Conservation (phyloP, 192 early-diverging fungal species). For the Cladochytrium replicatum region DNA sequence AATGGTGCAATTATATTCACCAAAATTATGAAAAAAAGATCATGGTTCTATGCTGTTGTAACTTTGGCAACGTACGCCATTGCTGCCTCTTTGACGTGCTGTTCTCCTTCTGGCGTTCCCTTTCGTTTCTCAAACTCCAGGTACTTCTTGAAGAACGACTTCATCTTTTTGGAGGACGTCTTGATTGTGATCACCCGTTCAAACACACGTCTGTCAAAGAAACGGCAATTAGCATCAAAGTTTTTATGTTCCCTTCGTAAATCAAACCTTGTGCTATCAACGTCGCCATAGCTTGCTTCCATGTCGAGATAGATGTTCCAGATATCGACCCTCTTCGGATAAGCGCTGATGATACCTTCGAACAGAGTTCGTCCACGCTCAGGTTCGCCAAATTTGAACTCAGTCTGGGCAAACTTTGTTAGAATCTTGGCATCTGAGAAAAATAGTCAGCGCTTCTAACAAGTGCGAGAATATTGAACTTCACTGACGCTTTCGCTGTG, state of each 20-base stretch:
- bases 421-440: slow-evolving; percentile 76
- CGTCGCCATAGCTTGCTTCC: slow-evolving; percentile 73
- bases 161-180: slow-evolving; percentile 95
- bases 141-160: slow-evolving; percentile 99
- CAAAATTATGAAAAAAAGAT: no score
- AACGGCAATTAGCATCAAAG: neutral
- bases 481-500: slow-evolving; percentile 81
- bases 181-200: slow-evolving; percentile 82
- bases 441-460: neutral
- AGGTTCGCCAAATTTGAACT: slow-evolving; percentile 93
- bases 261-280: slow-evolving; percentile 50
- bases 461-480: neutral
- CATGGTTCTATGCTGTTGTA: no score
- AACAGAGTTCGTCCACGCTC: slow-evolving; percentile 97
- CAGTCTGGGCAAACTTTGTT: slow-evolving; percentile 91
- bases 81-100: slow-evolving; percentile 82
- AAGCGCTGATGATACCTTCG: slow-evolving; percentile 85
- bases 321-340: slow-evolving; percentile 88
- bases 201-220: slow-evolving; percentile 56
- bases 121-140: slow-evolving; percentile 87
- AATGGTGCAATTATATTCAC: no score
- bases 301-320: slow-evolving; percentile 97
- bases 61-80: slow-evolving; percentile 69
- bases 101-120: slow-evolving; percentile 65
- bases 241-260: neutral